A percentile compares a stretch with the other conserved stretches of the same genome.
Conservation (phyloP, 768 basidiomycete genomes). For the Austroboletus eburneus region DNA sequence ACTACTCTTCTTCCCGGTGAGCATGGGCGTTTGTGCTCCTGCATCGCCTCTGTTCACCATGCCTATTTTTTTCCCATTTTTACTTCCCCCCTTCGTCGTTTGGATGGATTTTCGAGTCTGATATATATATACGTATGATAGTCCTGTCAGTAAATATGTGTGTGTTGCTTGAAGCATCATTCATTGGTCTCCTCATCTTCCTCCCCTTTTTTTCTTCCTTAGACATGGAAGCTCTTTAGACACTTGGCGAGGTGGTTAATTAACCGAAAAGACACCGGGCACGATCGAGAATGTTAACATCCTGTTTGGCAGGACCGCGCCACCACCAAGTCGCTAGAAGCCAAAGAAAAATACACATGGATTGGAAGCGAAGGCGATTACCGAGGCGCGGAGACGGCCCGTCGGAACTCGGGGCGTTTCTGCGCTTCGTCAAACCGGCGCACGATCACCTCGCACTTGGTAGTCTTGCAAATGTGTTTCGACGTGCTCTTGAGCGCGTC, state of each 20-base stretch:
- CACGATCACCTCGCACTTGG: constrained; percentile 85
- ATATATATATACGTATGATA: constrained; percentile 24
- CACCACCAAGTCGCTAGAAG: not conserved
- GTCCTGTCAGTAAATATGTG: constrained; percentile 18
- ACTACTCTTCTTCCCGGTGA: not conserved
- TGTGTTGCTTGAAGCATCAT: constrained; percentile 28
- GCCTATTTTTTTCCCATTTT: not conserved
- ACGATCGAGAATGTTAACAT: not conserved
- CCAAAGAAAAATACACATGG: not conserved
- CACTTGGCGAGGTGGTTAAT: not conserved
- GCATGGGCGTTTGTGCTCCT: not conserved
- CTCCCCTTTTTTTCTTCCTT: not conserved
- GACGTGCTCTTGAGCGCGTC: constrained; percentile 68
- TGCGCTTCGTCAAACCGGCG: constrained; percentile 88
- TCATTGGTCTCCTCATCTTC: constrained; percentile 5
- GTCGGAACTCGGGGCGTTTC: constrained; percentile 54
- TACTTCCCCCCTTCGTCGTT: not conserved
- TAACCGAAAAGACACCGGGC: constrained; percentile 2
- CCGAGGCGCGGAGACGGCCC: constrained; percentile 46
- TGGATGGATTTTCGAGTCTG: constrained; percentile 7
- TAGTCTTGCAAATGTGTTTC: constrained; percentile 84
- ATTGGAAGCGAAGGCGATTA: constrained; percentile 6
- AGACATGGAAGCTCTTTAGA: not conserved
- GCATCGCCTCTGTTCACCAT: not conserved
- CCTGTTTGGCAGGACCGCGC: no score